Conservation (phyloP, 495 filamentous ascomycete genomes). For the Talaromyces nanjingensis region DNA sequence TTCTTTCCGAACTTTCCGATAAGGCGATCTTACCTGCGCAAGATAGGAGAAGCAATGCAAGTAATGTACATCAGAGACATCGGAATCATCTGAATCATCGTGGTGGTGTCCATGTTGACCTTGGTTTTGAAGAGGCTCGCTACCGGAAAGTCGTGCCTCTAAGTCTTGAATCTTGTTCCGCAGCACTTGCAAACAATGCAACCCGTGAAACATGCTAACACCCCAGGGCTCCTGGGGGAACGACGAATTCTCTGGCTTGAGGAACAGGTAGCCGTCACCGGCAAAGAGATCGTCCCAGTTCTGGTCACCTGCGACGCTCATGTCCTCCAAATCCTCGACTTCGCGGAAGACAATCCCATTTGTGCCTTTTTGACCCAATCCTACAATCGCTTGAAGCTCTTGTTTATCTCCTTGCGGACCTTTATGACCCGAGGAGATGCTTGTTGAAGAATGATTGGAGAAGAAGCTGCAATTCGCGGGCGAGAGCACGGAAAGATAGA, state of each 20-base stretch:
- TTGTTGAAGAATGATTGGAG: not conserved
- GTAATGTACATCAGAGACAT: not conserved
- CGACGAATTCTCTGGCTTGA: not conserved
- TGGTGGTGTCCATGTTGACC: not conserved
- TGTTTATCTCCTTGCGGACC: not conserved
- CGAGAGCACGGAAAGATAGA: not conserved
- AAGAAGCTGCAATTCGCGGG: not conserved
- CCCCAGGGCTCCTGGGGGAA: not conserved
- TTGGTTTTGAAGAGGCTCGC: not conserved
- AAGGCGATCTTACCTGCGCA: not conserved
- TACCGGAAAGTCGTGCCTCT: not conserved
- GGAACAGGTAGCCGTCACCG: not conserved
- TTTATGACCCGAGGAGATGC: not conserved
- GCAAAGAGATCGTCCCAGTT: not conserved
- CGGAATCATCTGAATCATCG: not conserved
- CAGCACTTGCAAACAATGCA: constrained; percentile 4
- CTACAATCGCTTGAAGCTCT: not conserved
- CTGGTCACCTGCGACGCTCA: not conserved
- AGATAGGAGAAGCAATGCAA: constrained; percentile 5
- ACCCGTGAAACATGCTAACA: constrained; percentile 2
- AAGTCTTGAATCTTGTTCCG: not conserved
- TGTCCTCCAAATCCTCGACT: not conserved
- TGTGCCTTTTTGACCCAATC: not conserved
- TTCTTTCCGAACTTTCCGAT: not conserved
- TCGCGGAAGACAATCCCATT: not conserved